These are phyloP conservation scores for Cladosporium halotolerans DNA, from an alignment of 2,329 filamentous ascomycete species.

Conservation along the genomic window DNA sequence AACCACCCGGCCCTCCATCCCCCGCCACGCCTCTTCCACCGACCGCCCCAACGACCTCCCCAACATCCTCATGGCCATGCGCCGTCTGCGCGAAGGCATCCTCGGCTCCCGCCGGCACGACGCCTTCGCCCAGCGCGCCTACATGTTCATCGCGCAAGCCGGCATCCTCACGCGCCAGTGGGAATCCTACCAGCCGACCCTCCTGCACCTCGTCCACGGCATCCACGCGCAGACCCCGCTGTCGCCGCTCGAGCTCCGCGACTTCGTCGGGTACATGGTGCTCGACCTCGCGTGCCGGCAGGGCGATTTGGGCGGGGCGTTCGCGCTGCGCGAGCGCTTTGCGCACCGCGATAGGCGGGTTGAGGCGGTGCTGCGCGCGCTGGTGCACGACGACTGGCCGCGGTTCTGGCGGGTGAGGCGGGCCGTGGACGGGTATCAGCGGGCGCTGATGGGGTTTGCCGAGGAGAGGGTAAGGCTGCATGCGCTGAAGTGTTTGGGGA, in stretches of 20 bases:
- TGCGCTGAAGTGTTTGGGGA: slow-evolving; percentile 79
- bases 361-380: slow-evolving; percentile 59
- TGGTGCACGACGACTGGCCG: slow-evolving; percentile 79
- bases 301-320: slow-evolving; percentile 66
- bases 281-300: slow-evolving; percentile 85
- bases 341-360: slow-evolving; percentile 60
- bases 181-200: slow-evolving; percentile 83
- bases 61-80: slow-evolving; percentile 72
- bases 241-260: slow-evolving; percentile 64
- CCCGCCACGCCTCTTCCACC: slow-evolving; percentile 21
- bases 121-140: slow-evolving; percentile 77
- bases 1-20: slow-evolving; percentile 18
- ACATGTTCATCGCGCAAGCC: slow-evolving; percentile 84
- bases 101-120: slow-evolving; percentile 70
- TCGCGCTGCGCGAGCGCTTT: slow-evolving; percentile 57
- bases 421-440: slow-evolving; percentile 72
- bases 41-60: slow-evolving; percentile 59
- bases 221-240: slow-evolving; percentile 65
- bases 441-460: slow-evolving; percentile 74
- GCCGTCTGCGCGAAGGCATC: slow-evolving; percentile 87
- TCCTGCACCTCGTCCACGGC: slow-evolving; percentile 67
- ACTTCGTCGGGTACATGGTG: slow-evolving; percentile 74
- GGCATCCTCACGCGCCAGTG: slow-evolving; percentile 74
- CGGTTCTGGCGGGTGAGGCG: slow-evolving; percentile 65
- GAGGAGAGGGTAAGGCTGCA: slow-evolving; percentile 67